These are phyloP conservation scores for Phytophthora gonapodyides DNA, from an alignment of 352 stramenopile species.

Conservation along the genomic window DNA sequence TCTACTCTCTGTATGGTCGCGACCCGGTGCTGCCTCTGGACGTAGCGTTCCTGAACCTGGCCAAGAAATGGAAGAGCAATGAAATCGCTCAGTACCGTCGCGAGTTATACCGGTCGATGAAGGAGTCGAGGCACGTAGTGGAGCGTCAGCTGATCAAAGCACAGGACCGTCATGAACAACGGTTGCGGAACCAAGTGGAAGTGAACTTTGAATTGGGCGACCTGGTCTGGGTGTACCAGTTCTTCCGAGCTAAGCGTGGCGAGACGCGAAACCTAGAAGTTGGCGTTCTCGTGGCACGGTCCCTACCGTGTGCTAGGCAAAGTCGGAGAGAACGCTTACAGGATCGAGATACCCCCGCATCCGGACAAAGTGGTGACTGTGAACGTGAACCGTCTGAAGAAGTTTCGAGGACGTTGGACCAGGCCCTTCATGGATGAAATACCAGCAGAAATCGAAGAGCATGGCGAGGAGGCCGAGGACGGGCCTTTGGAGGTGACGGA, in stretches of 20 bases:
- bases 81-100: background rate
- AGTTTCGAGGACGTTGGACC: background rate
- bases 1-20: too few species aligned
- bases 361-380: slow-evolving; percentile 2
- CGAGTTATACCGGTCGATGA: background rate
- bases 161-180: background rate
- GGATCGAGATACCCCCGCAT: background rate
- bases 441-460: background rate
- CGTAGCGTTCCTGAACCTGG: slow-evolving; percentile 3
- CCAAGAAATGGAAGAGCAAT: background rate
- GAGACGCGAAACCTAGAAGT: slow-evolving; percentile 7
- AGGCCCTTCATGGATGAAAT: background rate
- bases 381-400: slow-evolving; percentile 9
- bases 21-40: too few species aligned
- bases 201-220: background rate
- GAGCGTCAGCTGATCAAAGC: slow-evolving; percentile 4
- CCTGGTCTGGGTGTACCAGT: slow-evolving; percentile 4
- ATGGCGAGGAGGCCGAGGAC: background rate
- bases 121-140: background rate
- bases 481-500: background rate
- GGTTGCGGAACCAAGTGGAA: background rate
- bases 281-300: slow-evolving; percentile 7
- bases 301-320: background rate
- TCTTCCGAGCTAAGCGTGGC: background rate
- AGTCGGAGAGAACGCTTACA: background rate